Percentiles rank a stretch among this genome's conserved stretches.
phyloP scores from a whole-genome alignment of 1,284 basidiomycete species.

The Porodaedalea pini region DNA sequence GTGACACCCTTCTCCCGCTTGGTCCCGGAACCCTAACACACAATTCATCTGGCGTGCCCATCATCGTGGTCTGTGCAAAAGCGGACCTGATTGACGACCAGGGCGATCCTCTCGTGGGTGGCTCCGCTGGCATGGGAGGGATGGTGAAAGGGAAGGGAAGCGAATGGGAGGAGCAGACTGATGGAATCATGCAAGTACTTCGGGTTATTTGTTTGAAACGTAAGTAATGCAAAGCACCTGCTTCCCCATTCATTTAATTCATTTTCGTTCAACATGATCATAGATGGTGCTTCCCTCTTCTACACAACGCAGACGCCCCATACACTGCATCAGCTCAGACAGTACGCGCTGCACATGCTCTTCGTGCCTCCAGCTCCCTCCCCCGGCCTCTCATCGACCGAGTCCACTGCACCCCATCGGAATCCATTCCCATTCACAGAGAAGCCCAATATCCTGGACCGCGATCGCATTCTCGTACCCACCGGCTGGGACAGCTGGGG shows the following conservation, averaged over 20 bases:
- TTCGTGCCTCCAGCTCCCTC: conserved; percentile 74
- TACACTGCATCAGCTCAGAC: conserved; percentile 79
- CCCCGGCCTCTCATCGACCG: conserved; percentile 41
- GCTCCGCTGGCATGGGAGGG: conserved; percentile 68
- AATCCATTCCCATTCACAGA: conserved; percentile 85
- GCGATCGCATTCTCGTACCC: conserved; percentile 89
- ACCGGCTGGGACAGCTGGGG: conserved; percentile 98
- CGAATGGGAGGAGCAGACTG: conserved; percentile 94
- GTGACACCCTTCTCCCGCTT: conserved; percentile 66
- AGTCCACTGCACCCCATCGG: conserved; percentile 53
- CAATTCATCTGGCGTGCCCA: conserved; percentile 79
- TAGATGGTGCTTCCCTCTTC: conserved; percentile 90
- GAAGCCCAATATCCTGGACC: conserved; percentile 88
- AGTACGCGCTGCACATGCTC: conserved; percentile 83
- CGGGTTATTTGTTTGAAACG: conserved; percentile 91
- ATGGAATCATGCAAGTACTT: conserved; percentile 92
- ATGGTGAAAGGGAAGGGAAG: conserved; percentile 85
- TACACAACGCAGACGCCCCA: conserved; percentile 83
- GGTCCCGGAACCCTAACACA: conserved; percentile 78
- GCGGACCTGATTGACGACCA: conserved; percentile 83
- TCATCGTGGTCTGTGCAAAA: conserved; percentile 90
- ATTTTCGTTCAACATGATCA: neutral
- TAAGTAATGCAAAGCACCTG: conserved; percentile 39
- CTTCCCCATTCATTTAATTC: conserved; percentile 7
- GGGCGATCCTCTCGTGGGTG: conserved; percentile 66